Conservation (phyloP, 495 filamentous ascomycete genomes). For the Hypoxylon intermedium region DNA sequence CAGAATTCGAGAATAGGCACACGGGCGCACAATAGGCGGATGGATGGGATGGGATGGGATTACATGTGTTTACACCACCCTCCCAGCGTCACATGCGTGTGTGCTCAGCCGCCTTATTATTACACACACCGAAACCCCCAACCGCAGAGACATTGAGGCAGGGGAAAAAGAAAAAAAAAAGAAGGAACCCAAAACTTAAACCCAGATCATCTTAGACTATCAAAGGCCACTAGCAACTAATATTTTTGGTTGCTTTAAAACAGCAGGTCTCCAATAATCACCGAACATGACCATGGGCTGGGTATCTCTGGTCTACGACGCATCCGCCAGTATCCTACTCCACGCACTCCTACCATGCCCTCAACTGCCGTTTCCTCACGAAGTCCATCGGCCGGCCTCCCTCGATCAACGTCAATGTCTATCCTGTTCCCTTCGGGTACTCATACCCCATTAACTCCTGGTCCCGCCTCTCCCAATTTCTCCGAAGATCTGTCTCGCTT, state of each 20-base stretch:
- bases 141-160: conserved; percentile 4
- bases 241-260: conserved; percentile 23
- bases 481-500: conserved; percentile 91
- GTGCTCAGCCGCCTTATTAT: conserved; percentile 35
- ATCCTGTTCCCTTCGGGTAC: conserved; percentile 53
- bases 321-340: conserved; percentile 79
- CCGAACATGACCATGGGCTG: conserved; percentile 65
- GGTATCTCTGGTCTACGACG: conserved; percentile 82
- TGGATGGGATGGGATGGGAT: conserved; percentile 14
- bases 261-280: conserved; percentile 59
- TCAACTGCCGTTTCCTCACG: conserved; percentile 63
- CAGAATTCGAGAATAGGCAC: conserved; percentile 16
- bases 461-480: conserved; percentile 73
- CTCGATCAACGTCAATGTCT: conserved; percentile 69
- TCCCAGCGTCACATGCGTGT: conserved; percentile 13
- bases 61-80: conserved; percentile 17
- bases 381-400: conserved; percentile 64
- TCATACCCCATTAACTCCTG: conserved; percentile 58
- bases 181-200: conserved; percentile 10
- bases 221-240: conserved; percentile 32
- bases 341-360: conserved; percentile 69
- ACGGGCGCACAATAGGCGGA: conserved; percentile 3
- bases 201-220: not conserved
- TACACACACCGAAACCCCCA: conserved; percentile 6
- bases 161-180: conserved; percentile 1